These are phyloP conservation scores for Rhodotorula kratochvilovae DNA, from an alignment of 768 basidiomycete genomes.

Conservation along the genomic window DNA sequence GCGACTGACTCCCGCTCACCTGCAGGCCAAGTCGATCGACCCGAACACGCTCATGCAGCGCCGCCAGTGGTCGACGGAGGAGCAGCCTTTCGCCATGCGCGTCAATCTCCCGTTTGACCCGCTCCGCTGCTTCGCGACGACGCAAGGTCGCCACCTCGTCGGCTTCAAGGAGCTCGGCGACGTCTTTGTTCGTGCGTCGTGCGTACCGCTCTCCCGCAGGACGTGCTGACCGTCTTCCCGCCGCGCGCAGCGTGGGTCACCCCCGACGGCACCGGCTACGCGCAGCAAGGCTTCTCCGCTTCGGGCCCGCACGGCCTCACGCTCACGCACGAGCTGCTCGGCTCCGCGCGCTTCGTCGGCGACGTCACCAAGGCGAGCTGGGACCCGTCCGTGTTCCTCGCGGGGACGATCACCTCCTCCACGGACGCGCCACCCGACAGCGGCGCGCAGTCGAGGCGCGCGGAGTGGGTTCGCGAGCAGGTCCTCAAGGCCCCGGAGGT, in stretches of 20 bases:
- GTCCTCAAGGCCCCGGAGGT: neutral
- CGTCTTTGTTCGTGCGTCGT: neutral
- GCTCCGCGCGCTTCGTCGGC: conserved; percentile 4
- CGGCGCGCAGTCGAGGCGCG: neutral
- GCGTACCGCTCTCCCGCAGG: neutral
- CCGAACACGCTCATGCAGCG: neutral
- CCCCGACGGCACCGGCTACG: conserved; percentile 28
- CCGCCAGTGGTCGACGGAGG: neutral
- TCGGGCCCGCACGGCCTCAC: neutral
- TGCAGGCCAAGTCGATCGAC: neutral
- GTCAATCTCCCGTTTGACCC: neutral
- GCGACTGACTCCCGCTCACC: no score
- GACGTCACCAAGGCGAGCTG: neutral
- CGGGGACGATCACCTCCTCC: neutral
- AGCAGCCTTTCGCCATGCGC: no score
- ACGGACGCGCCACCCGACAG: neutral
- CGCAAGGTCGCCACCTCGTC: neutral
- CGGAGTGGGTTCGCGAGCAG: neutral
- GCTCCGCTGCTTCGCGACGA: neutral
- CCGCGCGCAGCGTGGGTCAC: conserved; percentile 33
- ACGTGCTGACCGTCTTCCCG: no score
- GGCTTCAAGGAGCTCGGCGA: no score
- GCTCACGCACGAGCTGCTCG: conserved; percentile 25
- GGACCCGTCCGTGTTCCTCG: neutral
- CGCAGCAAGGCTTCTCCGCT: conserved; percentile 32